Evolutionary conservation across 140 eudicot genomes (phyloP).

Genomic region (Anethum foeniculum): DNA sequence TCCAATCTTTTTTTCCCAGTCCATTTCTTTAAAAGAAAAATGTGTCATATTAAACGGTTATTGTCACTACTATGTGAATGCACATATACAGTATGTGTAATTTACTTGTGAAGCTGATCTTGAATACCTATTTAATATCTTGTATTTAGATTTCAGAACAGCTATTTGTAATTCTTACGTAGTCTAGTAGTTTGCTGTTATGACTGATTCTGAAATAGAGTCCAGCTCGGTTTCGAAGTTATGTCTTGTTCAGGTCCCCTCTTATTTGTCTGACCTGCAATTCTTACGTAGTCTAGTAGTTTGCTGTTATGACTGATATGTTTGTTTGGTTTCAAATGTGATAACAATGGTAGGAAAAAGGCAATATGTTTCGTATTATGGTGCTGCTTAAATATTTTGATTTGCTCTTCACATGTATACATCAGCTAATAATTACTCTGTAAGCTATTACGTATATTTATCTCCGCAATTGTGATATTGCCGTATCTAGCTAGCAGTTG

Average conservation of each 20-base stretch:
- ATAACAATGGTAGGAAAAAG: background rate
- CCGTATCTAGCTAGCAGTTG: background rate
- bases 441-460: background rate
- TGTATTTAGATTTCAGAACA: background rate
- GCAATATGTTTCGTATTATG: background rate
- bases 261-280: background rate
- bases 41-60: background rate
- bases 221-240: background rate
- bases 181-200: background rate
- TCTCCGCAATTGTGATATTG: background rate
- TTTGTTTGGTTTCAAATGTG: background rate
- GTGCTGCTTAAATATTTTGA: background rate
- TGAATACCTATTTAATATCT: background rate
- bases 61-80: background rate
- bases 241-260: background rate
- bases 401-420: background rate
- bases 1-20: background rate
- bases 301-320: no score
- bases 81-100: background rate
- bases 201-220: background rate
- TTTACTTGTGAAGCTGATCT: background rate
- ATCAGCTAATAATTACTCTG: background rate
- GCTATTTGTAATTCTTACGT: background rate
- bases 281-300: no score
- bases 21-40: background rate